A percentile compares a stretch with the other conserved stretches of the same genome.
phyloP scores from a whole-genome alignment of 2,329 filamentous ascomycete genomes.

The Aspergillus fructus region DNA sequence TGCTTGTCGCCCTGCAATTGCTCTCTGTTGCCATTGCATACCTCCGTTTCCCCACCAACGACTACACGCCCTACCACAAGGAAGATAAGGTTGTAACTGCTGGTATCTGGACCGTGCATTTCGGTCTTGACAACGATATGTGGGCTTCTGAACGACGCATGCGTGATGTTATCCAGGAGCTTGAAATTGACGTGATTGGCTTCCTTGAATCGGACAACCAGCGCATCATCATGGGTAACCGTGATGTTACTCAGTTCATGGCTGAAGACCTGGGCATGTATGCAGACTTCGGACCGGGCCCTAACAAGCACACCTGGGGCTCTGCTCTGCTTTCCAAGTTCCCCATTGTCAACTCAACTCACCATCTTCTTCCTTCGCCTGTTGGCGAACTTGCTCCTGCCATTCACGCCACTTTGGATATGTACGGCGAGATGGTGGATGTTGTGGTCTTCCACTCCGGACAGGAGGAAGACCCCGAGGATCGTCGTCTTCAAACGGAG shows the following conservation, averaged over 20 bases:
- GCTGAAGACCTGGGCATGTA: constrained; percentile 99
- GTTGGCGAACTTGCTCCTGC: constrained; percentile 93
- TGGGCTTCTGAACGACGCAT: constrained; percentile 95
- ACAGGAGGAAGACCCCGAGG: constrained; percentile 93
- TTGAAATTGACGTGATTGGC: constrained; percentile 98
- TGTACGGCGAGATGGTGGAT: constrained; percentile 85
- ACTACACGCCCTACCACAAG: constrained; percentile 86
- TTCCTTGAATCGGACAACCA: constrained; percentile 90
- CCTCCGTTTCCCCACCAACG: constrained; percentile 85
- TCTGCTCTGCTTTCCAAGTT: constrained; percentile 92
- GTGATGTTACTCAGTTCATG: constrained; percentile 90
- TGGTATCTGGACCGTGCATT: constrained; percentile 98
- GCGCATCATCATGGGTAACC: constrained; percentile 99
- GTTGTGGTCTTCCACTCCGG: constrained; percentile 98
- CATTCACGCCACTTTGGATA: constrained; percentile 93
- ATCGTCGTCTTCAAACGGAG: constrained; percentile 79
- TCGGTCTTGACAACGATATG: constrained; percentile 97
- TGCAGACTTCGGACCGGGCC: constrained; percentile 92
- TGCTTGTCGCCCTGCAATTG: constrained; percentile 74
- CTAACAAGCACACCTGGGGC: constrained; percentile 99
- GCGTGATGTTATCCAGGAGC: constrained; percentile 83
- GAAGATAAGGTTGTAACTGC: constrained; percentile 86
- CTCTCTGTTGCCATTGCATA: constrained; percentile 79
- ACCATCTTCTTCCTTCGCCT: constrained; percentile 89
- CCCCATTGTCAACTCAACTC: constrained; percentile 93